Evolutionary conservation across 768 basidiomycete species (phyloP).

Genomic region (Lentinula sp.): DNA sequence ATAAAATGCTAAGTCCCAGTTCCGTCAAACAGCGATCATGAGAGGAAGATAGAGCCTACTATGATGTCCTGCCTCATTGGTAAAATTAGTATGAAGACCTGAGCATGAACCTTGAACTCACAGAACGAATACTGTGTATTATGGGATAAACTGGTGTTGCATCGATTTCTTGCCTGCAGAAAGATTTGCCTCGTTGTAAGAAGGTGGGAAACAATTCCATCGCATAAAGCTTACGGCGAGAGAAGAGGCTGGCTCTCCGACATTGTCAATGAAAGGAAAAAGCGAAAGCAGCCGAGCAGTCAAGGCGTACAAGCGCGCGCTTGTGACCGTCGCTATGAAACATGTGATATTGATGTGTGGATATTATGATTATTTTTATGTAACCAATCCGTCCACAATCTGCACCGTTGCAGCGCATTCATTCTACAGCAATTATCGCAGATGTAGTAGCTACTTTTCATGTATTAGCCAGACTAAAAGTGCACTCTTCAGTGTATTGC

Average conservation of each 20-base stretch:
- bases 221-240: constrained; percentile 24
- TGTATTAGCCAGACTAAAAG: too few relatives aligned
- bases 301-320: neutral
- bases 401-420: too few relatives aligned
- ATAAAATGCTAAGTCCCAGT: constrained; percentile 53
- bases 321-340: neutral
- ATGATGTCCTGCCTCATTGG: constrained; percentile 48
- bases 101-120: constrained; percentile 23
- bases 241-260: constrained; percentile 38
- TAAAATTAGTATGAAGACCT: constrained; percentile 7
- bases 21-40: constrained; percentile 1
- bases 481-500: too few relatives aligned
- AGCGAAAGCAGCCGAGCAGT: neutral
- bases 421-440: too few relatives aligned
- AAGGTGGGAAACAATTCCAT: neutral
- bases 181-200: constrained; percentile 3
- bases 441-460: too few relatives aligned
- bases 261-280: neutral
- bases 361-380: too few relatives aligned
- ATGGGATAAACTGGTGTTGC: constrained; percentile 68
- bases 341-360: neutral
- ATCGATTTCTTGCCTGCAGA: constrained; percentile 43
- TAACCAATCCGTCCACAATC: too few relatives aligned
- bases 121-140: constrained; percentile 70
- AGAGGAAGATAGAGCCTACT: constrained; percentile 24